Percentiles rank a stretch among this genome's conserved stretches.
phyloP scores from a whole-genome alignment of 805 yeast species.

The Nakazawaea molendinolei region DNA sequence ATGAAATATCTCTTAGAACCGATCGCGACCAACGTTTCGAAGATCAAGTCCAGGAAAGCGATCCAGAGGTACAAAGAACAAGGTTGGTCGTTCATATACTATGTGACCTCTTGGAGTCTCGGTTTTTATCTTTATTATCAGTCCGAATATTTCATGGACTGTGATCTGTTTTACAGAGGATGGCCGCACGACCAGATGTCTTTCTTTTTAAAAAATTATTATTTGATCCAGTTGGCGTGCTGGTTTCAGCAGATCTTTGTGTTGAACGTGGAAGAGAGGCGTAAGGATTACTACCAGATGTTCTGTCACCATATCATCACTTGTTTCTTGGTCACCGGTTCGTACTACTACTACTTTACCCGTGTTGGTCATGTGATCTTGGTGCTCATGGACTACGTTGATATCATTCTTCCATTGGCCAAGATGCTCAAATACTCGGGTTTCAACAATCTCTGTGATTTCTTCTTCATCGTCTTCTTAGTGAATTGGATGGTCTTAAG shows the following conservation, averaged over 20 bases:
- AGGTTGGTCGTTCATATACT: slow-evolving; percentile 69
- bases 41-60: slow-evolving; percentile 44
- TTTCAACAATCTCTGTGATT: slow-evolving; percentile 52
- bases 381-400: slow-evolving; percentile 79
- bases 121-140: slow-evolving; percentile 54
- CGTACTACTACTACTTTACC: slow-evolving; percentile 66
- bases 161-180: slow-evolving; percentile 50
- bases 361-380: slow-evolving; percentile 75
- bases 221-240: slow-evolving; percentile 62
- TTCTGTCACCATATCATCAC: slow-evolving; percentile 85
- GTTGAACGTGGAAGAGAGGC: slow-evolving; percentile 65
- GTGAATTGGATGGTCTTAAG: slow-evolving; percentile 63
- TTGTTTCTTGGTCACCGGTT: slow-evolving; percentile 55
- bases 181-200: slow-evolving; percentile 73
- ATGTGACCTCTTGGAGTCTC: slow-evolving; percentile 41
- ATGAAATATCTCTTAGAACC: slow-evolving; percentile 57
- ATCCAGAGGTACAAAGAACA: slow-evolving; percentile 77
- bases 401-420: slow-evolving; percentile 63
- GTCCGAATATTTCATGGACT: slow-evolving; percentile 53
- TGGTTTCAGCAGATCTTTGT: slow-evolving; percentile 81
- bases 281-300: slow-evolving; percentile 87
- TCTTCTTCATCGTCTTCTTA: slow-evolving; percentile 60
- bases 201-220: slow-evolving; percentile 54
- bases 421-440: slow-evolving; percentile 75
- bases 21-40: slow-evolving; percentile 34